Base-by-base conservation (phyloP, 2,329 filamentous ascomycete genomes). In the Claviceps fusiformis region DNA sequence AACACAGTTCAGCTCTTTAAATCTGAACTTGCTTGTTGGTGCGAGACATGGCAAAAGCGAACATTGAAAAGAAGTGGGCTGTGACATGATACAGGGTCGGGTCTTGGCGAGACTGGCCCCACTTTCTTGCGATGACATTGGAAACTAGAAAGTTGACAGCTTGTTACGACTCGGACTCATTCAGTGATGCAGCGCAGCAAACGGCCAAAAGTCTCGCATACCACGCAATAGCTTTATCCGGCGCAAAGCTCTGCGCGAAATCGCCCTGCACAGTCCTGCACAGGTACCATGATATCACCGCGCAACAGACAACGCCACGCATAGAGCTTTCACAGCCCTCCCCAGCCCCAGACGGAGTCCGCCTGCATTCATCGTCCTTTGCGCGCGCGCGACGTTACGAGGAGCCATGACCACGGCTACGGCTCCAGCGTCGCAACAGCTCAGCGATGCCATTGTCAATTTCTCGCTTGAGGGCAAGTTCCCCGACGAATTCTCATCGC, bases 391-490 rank as follows among this genome's bases (percentile, higher is more conserved):
- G 33, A 35, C 45, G 17, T 15, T 8, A 33, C 29, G 27, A 53
- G 55, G 19, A 19, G 19, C 54, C 61, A 69, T 74, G 70, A 62
- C 67, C 55, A 51, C 65, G 39, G n/a, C 39, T 17, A n/a, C 7
- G 15, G 55, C 62, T 8, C 58, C 63, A 19, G 67, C 65, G 3
- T 31, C 69, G 6, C 60, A 64, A 52, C 63, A 65, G 56, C 63
- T 75, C 4, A 69, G 71, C 61, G 63, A 72, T 49, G 71, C 70
- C 33, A 66, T 75, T 29, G 64, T 74, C 10, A 62, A 64, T 6
- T 75, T 75, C 59, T 64, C 70, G 2, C 61, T 72, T 17, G 66
- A 73, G 11, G 70, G 70, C 1, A 63, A 60, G 39, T 75, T 75
- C 51, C 72, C 73, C n/a, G 70, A 72, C 24, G 62, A 72, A 41